Conservation (phyloP, 2,329 filamentous ascomycete genomes). For the Rutstroemia sp. region DNA sequence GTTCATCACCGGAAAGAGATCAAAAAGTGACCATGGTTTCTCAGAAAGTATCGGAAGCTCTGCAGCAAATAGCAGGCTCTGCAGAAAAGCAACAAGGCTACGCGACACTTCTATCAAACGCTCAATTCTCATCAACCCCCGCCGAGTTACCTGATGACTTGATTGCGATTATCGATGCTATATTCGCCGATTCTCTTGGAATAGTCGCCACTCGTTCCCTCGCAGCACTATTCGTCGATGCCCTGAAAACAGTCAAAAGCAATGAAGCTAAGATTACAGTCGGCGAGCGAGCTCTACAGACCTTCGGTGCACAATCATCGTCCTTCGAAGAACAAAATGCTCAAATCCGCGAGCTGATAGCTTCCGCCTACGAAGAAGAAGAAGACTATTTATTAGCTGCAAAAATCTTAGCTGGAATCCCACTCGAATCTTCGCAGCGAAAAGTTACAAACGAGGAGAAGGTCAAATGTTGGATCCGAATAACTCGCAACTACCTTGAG, state of each 20-base stretch:
- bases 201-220: slow-evolving; percentile 29
- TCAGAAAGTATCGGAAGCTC: slow-evolving; percentile 36
- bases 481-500: slow-evolving; percentile 90
- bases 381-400: slow-evolving; percentile 79
- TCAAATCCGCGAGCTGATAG: slow-evolving; percentile 70
- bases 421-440: slow-evolving; percentile 76
- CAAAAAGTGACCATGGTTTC: slow-evolving; percentile 23
- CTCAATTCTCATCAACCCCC: slow-evolving; percentile 24
- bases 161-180: slow-evolving; percentile 26
- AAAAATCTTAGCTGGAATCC: slow-evolving; percentile 70
- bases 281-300: slow-evolving; percentile 63
- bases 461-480: slow-evolving; percentile 82
- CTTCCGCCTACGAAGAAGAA: slow-evolving; percentile 72
- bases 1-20: neutral
- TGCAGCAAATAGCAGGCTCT: slow-evolving; percentile 35
- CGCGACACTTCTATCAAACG: slow-evolving; percentile 38
- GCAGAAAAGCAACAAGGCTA: slow-evolving; percentile 40
- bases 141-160: slow-evolving; percentile 22
- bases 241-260: slow-evolving; percentile 53
- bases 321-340: slow-evolving; percentile 83
- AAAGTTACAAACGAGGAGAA: slow-evolving; percentile 76
- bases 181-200: slow-evolving; percentile 28
- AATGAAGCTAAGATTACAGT: slow-evolving; percentile 66
- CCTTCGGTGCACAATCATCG: slow-evolving; percentile 54
- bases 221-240: slow-evolving; percentile 48